Conservation (phyloP, 306 rosid genomes). For the Chamaecrista fasciculata region DNA sequence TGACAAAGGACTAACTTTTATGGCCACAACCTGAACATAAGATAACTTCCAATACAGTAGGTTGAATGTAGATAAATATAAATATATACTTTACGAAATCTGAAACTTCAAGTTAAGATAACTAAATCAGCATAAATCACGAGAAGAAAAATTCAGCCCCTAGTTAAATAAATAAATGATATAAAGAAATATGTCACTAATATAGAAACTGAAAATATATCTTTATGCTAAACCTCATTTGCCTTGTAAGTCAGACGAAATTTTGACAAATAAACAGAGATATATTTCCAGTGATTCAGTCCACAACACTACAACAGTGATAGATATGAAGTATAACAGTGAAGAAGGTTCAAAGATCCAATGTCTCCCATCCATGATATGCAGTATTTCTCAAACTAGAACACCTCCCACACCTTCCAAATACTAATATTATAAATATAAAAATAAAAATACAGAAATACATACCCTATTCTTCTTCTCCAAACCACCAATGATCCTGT, state of each 20-base stretch:
- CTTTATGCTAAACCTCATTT: not conserved
- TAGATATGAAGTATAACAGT: not conserved
- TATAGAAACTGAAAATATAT: not conserved
- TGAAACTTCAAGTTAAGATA: not conserved
- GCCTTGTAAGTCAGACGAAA: not conserved
- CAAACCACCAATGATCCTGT: slow-evolving; percentile 92
- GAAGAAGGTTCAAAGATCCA: not conserved
- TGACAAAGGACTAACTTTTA: not conserved
- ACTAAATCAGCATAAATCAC: not conserved
- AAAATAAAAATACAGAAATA: not conserved
- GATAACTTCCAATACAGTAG: not conserved
- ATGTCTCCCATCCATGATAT: not conserved
- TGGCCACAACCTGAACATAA: not conserved
- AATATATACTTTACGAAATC: not conserved
- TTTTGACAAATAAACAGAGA: not conserved
- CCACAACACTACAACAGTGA: not conserved
- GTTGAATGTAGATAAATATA: not conserved
- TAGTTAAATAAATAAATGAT: not conserved
- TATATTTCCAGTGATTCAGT: not conserved
- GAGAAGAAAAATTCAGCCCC: not conserved
- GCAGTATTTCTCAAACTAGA: not conserved
- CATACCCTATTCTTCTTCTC: slow-evolving; percentile 95
- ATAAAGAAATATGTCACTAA: not conserved
- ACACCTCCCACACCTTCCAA: slow-evolving; percentile 3
- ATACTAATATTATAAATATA: not conserved